Evolutionary conservation across 2,329 filamentous ascomycete genomes (phyloP).

Genomic region (Phialophora expanda): DNA sequence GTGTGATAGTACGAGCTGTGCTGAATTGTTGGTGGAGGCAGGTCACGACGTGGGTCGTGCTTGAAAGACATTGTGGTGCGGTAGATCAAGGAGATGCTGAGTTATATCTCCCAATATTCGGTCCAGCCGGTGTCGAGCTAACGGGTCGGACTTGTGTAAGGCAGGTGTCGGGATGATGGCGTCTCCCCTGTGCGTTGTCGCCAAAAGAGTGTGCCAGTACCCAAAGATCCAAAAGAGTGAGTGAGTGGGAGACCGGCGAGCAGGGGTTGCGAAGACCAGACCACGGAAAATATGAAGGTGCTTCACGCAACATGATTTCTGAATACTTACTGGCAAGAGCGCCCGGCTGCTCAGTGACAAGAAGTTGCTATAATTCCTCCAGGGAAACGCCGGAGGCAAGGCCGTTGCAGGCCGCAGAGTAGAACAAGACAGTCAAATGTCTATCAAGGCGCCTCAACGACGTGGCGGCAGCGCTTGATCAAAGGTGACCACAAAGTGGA

Average conservation of each 20-base stretch:
- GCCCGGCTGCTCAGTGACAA: background rate
- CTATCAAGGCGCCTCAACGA: background rate
- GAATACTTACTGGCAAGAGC: background rate
- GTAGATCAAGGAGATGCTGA: background rate
- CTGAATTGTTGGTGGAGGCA: conserved; percentile 29
- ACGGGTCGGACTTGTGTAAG: background rate
- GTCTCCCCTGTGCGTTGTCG: background rate
- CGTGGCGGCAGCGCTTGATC: background rate
- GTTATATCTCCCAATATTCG: background rate
- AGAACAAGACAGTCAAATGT: background rate
- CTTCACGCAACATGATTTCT: background rate
- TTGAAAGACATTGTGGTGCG: conserved; percentile 22
- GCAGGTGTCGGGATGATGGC: background rate
- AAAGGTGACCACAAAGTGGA: background rate
- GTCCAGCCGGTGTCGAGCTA: background rate
- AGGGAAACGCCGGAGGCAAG: background rate
- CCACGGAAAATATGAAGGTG: background rate
- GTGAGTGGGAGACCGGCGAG: background rate
- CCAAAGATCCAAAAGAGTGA: conserved; percentile 6
- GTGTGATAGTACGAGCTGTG: conserved; percentile 30
- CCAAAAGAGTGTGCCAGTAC: conserved; percentile 9
- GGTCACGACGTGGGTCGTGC: conserved; percentile 29
- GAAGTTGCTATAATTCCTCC: background rate
- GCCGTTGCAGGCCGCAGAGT: too few relatives aligned
- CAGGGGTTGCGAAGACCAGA: background rate